Base-by-base conservation (phyloP, 2,329 filamentous ascomycete genomes). In the Venturia asperata region DNA sequence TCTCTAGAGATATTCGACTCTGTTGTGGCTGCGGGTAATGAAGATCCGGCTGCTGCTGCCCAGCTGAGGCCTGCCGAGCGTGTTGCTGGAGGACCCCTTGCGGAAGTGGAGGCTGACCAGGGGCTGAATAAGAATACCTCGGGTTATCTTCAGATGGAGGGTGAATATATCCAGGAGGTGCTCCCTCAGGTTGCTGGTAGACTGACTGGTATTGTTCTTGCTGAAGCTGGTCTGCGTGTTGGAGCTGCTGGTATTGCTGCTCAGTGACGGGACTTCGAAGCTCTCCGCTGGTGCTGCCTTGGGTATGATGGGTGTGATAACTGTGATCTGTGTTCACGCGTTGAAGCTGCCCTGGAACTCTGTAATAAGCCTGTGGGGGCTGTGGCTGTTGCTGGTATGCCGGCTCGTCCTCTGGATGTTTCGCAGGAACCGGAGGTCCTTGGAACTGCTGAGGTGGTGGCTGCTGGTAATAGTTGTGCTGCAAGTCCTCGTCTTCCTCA, bases 241-340 rank as follows among this genome's bases (percentile, higher is more conserved):
- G 73, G 37, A 74, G 73, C 63, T 74, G 73, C 63, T 71, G 71
- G 67, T 73, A 70, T 64, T 74, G 70, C 43, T 72, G 72, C 63
- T 74, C 73, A 41, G 73, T 73, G 47, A 41, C 74, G 19, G 73
- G 71, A 34, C 34, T 56, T 24, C 24, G 60, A 52, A 55, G 49
- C 24, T 63, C 64, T 27, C 19, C 45, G 19, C 42, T 45, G 7
- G 52, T 58, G 21, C 37, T 43, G n/a, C 37, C 34, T 47, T 67
- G 66, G 19, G 72, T 71, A 63, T 73, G 74, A 30, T 70, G 73
- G 61, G 71, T 66, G n/a, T 41, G 49, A n/a, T 42, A 41, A 39
- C 11, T 61, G 49, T 66, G 37, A 37, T 65, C 42, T 30, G 63
- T 66, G 21, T 62, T 42, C 15, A 62, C 62, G 19, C 56, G 45